A percentile compares a stretch with the other conserved stretches of the same genome.
Conservation (phyloP, 208 protist species). For the Crithidia bombi region DNA sequence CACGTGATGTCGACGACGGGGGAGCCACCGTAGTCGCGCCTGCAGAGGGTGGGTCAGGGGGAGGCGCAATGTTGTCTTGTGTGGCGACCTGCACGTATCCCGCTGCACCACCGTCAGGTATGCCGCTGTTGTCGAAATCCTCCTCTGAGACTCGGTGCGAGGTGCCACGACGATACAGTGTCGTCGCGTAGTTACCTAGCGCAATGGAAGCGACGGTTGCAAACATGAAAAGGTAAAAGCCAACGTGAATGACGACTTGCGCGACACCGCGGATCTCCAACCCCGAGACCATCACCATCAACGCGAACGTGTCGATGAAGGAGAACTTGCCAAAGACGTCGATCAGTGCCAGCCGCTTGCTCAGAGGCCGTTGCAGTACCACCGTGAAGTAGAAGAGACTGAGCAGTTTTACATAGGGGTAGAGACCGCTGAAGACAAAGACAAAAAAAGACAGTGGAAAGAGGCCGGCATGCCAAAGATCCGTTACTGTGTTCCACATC, state of each 20-base stretch:
- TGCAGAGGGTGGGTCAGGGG: not conserved
- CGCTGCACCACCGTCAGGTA: not conserved
- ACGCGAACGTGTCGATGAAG: constrained; percentile 92
- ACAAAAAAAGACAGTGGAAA: constrained; percentile 86
- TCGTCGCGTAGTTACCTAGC: constrained; percentile 71
- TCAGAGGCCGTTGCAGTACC: constrained; percentile 49
- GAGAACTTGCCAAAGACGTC: constrained; percentile 95
- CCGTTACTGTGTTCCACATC: constrained; percentile 73
- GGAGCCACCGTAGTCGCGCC: not conserved
- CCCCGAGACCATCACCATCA: constrained; percentile 93
- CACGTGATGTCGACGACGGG: not conserved
- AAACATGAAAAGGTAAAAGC: constrained; percentile 69
- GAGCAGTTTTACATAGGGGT: constrained; percentile 95
- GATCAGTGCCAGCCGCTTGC: constrained; percentile 66
- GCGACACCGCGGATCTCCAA: constrained; percentile 64
- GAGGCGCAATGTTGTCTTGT: not conserved
- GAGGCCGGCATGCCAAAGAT: constrained; percentile 89
- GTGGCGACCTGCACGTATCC: not conserved
- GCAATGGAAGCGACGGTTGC: constrained; percentile 60
- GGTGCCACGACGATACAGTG: constrained; percentile 54
- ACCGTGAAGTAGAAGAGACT: constrained; percentile 62
- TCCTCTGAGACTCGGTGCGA: constrained; percentile 2
- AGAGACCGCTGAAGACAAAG: constrained; percentile 93
- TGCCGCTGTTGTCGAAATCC: not conserved
- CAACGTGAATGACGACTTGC: constrained; percentile 38